Evolutionary conservation across 805 yeast species (phyloP).

Genomic region (Wickerhamiella sergipiensis): DNA sequence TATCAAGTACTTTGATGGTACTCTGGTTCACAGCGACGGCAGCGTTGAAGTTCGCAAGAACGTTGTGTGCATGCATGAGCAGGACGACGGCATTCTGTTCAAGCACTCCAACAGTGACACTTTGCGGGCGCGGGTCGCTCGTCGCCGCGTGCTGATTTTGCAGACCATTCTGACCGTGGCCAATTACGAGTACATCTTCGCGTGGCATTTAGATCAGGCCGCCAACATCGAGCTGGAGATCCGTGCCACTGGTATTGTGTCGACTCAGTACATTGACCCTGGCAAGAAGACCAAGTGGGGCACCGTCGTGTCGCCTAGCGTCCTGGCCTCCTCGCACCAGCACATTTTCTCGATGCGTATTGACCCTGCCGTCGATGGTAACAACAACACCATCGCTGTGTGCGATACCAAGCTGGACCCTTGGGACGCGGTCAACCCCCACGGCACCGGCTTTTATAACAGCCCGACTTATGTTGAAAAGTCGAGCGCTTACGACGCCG

Average conservation of each 20-base stretch:
- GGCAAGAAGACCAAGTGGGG: conserved; percentile 55
- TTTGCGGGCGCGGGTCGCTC: conserved; percentile 60
- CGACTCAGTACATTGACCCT: conserved; percentile 73
- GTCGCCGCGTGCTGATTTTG: conserved; percentile 66
- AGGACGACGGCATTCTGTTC: conserved; percentile 64
- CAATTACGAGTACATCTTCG: conserved; percentile 67
- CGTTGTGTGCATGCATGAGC: conserved; percentile 74
- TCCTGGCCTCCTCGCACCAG: conserved; percentile 74
- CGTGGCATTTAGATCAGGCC: conserved; percentile 61
- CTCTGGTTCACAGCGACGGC: conserved; percentile 44
- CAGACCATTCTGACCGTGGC: conserved; percentile 78
- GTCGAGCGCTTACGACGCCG: conserved; percentile 58
- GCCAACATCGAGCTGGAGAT: conserved; percentile 68
- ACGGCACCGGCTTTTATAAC: conserved; percentile 55
- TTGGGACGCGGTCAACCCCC: conserved; percentile 42
- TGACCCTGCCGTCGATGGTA: conserved; percentile 74
- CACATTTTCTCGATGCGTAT: conserved; percentile 68
- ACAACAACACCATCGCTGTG: conserved; percentile 56
- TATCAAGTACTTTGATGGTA: conserved; percentile 57
- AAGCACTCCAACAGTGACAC: conserved; percentile 67
- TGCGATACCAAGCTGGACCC: conserved; percentile 59
- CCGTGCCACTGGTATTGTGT: conserved; percentile 75
- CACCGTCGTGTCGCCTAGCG: conserved; percentile 66
- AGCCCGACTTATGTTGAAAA: conserved; percentile 52
- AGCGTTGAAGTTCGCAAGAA: conserved; percentile 49